Percentiles rank a stretch among this genome's conserved stretches.
These are phyloP conservation scores for Macroventuria anomochaeta DNA, from an alignment of 2,329 filamentous ascomycete species.

Conservation along the genomic window DNA sequence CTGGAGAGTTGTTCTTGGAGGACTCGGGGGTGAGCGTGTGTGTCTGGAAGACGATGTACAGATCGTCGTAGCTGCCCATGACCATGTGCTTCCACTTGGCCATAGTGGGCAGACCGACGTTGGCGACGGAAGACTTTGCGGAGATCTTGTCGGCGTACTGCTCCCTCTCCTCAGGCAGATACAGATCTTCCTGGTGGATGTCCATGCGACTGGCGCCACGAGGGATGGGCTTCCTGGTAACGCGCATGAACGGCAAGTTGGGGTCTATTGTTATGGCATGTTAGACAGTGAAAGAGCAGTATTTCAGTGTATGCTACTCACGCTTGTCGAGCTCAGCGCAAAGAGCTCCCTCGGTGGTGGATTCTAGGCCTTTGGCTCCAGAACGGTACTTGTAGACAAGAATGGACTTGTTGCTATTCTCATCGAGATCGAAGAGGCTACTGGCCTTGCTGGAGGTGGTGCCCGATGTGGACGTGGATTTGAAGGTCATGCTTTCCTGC, in stretches of 20 bases:
- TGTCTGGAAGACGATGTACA: constrained; percentile 58
- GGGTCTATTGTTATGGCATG: constrained; percentile 45
- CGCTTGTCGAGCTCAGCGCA: constrained; percentile 49
- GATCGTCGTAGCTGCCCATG: constrained; percentile 54
- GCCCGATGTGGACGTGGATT: constrained; percentile 52
- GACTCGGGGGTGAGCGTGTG: constrained; percentile 41
- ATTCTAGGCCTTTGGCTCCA: constrained; percentile 47
- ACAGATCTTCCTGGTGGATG: constrained; percentile 55
- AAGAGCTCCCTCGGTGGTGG: constrained; percentile 54
- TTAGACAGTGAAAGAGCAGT: constrained; percentile 24
- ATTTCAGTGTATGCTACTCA: constrained; percentile 25
- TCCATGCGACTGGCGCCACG: constrained; percentile 55
- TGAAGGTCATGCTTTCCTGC: constrained; percentile 50
- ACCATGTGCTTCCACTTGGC: constrained; percentile 56
- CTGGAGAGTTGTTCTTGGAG: constrained; percentile 49
- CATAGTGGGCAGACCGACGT: constrained; percentile 53
- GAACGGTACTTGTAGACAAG: constrained; percentile 56
- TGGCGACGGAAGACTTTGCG: constrained; percentile 56
- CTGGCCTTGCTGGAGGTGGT: constrained; percentile 47
- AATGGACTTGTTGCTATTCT: constrained; percentile 52
- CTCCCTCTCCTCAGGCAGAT: constrained; percentile 42
- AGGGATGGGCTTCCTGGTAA: constrained; percentile 56
- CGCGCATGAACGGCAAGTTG: constrained; percentile 49
- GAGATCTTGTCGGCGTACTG: constrained; percentile 54
- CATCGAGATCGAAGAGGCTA: constrained; percentile 54